Evolutionary conservation across 169 alveolate species (phyloP), one percentile per base, ranked within the genome.

Genomic region (Blepharisma undulans): DNA sequence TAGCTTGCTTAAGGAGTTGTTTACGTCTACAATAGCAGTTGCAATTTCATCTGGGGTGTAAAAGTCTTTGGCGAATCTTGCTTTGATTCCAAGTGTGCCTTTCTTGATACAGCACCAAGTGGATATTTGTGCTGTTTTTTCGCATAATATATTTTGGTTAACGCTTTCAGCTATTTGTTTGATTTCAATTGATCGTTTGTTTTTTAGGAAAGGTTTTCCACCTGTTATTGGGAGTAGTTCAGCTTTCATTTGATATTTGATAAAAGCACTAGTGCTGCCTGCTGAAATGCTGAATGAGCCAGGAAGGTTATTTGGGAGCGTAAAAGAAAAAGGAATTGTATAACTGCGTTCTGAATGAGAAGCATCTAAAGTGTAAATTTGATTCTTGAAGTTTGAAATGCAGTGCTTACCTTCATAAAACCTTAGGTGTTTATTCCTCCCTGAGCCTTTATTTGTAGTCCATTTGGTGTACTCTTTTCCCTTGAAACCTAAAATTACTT

Each of bases 401-500:
- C 32, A 2, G 29, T 48, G 89, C 8, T 33, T 84, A 6, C 32
- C 89, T 29, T 60, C 22, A 32, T 84, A 60, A 48, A 22, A 32
- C 16, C 89, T 79, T 2, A 22, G 33, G 10, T 74, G 34, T n/a
- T 4, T 84, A 3, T 84, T 3, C 22, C 32, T 30, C 7, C 36
- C 89, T 21, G 89, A 32, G 89, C 36, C 89, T 84, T 77, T 84
- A 10, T 29, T 34, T 84, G 33, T 5, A 4, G 19, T 48, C 89
- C 89, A 84, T 21, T 25, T 0, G 8, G 89, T 84, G 74, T 60
- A 4, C 33, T 84, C 89, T 36, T 33, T 84, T 48, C 89, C 89
- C 36, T 59, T n/a, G 78, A 84, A 84, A n/a, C 78, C 48, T 7
- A 84, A 32, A 48, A 48, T 48, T 10, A 48, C 66, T 48, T 3